Evolutionary conservation across 108 stramenopile genomes (phyloP).

Genomic region (Cyclotella baltica): DNA sequence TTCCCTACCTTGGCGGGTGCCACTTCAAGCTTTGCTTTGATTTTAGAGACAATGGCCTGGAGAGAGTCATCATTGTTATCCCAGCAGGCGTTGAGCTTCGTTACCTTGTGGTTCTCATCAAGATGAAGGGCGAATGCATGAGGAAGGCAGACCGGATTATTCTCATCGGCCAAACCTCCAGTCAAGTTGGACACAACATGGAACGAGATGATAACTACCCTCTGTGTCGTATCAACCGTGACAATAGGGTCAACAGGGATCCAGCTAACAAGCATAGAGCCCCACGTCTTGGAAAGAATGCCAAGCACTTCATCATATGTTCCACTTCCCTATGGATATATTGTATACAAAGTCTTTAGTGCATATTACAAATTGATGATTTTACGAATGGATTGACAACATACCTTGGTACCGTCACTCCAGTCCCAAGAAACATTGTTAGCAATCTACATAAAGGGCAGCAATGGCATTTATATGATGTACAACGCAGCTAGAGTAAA

Average conservation of each 20-base stretch:
- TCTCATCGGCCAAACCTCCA: slow-evolving; percentile 2
- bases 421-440: slow-evolving; percentile 16
- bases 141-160: background rate
- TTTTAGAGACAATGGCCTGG: background rate
- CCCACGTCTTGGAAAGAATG: background rate
- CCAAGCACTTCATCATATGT: background rate
- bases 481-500: too few species aligned
- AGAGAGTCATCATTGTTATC: slow-evolving; percentile 9
- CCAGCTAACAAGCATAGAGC: background rate
- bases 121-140: slow-evolving; percentile 1
- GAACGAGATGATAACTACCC: background rate
- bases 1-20: background rate
- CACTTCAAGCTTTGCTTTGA: background rate
- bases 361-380: background rate
- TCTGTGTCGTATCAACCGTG: background rate
- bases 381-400: background rate
- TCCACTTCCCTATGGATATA: slow-evolving; percentile 9
- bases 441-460: too few species aligned
- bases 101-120: slow-evolving; percentile 7
- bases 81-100: background rate
- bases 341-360: too few species aligned
- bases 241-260: slow-evolving; percentile 1
- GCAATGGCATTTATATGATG: too few species aligned
- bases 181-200: slow-evolving; percentile 6
- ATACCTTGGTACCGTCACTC: slow-evolving; percentile 18